Conservation (phyloP, 257 asterid species). For the Przewalskia tangutica region DNA sequence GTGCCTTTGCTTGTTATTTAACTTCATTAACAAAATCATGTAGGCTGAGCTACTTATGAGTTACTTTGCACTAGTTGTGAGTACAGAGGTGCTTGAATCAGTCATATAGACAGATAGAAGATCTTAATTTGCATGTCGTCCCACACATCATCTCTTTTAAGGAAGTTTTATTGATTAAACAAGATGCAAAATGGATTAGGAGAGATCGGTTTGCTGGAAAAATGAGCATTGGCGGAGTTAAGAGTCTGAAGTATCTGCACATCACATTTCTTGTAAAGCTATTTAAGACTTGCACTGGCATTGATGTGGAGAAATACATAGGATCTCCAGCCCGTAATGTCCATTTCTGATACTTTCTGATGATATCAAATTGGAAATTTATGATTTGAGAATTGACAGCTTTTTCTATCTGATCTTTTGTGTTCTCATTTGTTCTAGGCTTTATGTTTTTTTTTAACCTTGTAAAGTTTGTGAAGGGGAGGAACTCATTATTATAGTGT, state of each 20-base stretch:
- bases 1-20: neutral
- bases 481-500: neutral
- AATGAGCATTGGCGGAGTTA: neutral
- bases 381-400: neutral
- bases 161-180: neutral
- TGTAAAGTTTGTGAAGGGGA: neutral
- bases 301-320: neutral
- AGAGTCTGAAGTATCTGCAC: neutral
- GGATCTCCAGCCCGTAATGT: neutral
- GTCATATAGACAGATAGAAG: neutral
- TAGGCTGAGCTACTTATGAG: neutral
- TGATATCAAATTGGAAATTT: neutral
- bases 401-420: neutral
- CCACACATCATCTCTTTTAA: neutral
- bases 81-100: neutral
- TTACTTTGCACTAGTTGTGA: neutral
- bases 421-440: neutral
- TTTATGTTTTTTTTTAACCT: neutral
- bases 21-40: neutral
- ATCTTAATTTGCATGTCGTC: neutral
- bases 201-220: neutral
- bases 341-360: neutral
- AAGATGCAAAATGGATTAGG: neutral
- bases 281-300: neutral
- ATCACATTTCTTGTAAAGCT: neutral